phyloP scores from a whole-genome alignment of 768 basidiomycete genomes.

The Suillus plorans region DNA sequence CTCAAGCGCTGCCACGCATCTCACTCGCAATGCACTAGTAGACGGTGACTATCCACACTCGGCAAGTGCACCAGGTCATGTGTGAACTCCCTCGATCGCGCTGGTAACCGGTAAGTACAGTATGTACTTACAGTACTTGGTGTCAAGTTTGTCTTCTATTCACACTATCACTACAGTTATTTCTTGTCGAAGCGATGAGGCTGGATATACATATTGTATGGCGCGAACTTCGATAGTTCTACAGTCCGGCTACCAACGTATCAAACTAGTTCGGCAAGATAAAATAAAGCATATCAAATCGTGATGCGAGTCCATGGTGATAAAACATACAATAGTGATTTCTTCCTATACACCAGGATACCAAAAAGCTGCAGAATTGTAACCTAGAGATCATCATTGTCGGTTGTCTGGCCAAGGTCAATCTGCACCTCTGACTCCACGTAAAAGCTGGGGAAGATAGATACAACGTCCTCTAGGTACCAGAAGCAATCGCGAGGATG shows the following conservation, averaged over 20 bases:
- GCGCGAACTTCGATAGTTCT: neutral
- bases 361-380: neutral
- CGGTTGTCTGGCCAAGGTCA: constrained; percentile 1
- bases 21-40: no score
- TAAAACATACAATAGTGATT: neutral
- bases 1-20: no score
- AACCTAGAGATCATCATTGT: neutral
- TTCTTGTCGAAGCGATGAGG: neutral
- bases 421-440: constrained; percentile 16
- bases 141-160: neutral
- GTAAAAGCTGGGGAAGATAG: constrained; percentile 53
- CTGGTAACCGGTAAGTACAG: neutral
- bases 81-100: neutral
- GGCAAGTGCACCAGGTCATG: neutral
- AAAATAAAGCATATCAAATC: neutral
- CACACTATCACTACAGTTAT: neutral
- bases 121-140: neutral
- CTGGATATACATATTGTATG: neutral
- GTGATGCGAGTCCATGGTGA: neutral
- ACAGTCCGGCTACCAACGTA: neutral
- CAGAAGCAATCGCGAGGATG: constrained; percentile 38
- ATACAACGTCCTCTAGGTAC: constrained; percentile 56
- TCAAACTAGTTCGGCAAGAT: neutral
- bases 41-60: neutral
- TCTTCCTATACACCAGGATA: neutral